phyloP scores from a whole-genome alignment of 1,139 yeast genomes.

The Pichia sp. region DNA sequence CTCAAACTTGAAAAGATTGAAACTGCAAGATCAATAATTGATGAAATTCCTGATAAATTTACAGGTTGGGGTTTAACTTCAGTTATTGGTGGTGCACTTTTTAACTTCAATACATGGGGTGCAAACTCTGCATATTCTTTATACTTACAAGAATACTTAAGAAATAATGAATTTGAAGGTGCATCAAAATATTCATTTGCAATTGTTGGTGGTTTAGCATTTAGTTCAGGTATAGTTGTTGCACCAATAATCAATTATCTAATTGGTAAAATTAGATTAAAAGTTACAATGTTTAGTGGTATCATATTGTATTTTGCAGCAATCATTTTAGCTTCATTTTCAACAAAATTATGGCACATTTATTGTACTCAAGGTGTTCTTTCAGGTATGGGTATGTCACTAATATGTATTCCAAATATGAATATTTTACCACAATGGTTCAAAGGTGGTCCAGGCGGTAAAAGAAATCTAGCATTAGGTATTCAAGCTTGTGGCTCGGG shows the following conservation, averaged over 20 bases:
- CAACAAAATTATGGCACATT: constrained; percentile 45
- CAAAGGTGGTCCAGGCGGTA: constrained; percentile 33
- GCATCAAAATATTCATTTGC: constrained; percentile 51
- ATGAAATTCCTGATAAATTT: constrained; percentile 27
- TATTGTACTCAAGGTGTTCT: constrained; percentile 50
- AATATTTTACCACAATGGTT: constrained; percentile 61
- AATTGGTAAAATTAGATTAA: constrained; percentile 40
- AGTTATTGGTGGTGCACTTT: constrained; percentile 33
- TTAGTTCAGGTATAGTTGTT: constrained; percentile 39
- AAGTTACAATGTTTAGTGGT: constrained; percentile 35
- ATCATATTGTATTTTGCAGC: constrained; percentile 43
- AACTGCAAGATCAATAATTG: constrained; percentile 6
- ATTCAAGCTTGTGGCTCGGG: constrained; percentile 59
- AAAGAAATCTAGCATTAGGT: constrained; percentile 55
- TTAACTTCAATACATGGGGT: constrained; percentile 55
- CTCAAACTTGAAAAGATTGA: neutral
- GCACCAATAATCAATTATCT: constrained; percentile 40
- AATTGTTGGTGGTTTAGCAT: constrained; percentile 51
- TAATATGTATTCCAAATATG: constrained; percentile 48
- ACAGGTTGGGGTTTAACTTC: constrained; percentile 45
- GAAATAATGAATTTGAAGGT: constrained; percentile 38
- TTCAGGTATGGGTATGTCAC: constrained; percentile 47
- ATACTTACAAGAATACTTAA: constrained; percentile 45
- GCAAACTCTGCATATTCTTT: constrained; percentile 54
- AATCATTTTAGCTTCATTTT: constrained; percentile 47